Conservation (phyloP, 2,329 filamentous ascomycete species). For the Neurospora sp. region DNA sequence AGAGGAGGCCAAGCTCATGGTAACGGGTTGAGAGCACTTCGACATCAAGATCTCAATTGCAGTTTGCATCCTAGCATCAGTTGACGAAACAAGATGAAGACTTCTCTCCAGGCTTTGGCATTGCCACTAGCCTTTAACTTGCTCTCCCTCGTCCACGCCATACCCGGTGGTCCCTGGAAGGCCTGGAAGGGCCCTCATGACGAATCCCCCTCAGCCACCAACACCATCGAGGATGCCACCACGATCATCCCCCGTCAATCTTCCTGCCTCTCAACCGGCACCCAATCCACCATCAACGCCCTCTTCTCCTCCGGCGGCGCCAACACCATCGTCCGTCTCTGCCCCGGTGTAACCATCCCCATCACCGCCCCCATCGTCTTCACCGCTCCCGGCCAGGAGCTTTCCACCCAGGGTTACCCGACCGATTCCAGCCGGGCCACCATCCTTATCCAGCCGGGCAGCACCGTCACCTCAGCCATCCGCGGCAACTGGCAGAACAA, state of each 20-base stretch:
- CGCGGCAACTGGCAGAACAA: slow-evolving; percentile 11
- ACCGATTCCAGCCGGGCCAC: slow-evolving; percentile 15
- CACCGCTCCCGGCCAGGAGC: slow-evolving; percentile 12
- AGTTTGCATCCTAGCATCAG: not conserved
- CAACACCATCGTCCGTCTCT: slow-evolving; percentile 1
- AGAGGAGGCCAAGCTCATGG: not conserved
- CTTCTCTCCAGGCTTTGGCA: not conserved
- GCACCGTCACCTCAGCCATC: slow-evolving; percentile 14
- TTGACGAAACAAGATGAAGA: not conserved
- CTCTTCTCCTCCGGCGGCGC: not conserved
- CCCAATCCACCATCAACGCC: slow-evolving; percentile 7
- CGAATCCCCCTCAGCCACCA: not conserved
- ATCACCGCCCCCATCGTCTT: not conserved
- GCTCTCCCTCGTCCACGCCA: not conserved
- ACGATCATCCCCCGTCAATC: slow-evolving; percentile 30
- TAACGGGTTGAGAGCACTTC: not conserved
- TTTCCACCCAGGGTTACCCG: slow-evolving; percentile 19
- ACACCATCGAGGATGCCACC: not conserved
- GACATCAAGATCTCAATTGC: not conserved
- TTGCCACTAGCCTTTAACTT: not conserved
- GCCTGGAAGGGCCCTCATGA: not conserved
- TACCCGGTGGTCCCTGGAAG: not conserved
- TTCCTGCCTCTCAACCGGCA: slow-evolving; percentile 32
- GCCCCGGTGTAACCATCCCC: not conserved
- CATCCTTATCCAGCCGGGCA: slow-evolving; percentile 16